These are phyloP conservation scores for Stereum hirsutum DNA, from an alignment of 1,284 basidiomycete species.

Conservation along the genomic window DNA sequence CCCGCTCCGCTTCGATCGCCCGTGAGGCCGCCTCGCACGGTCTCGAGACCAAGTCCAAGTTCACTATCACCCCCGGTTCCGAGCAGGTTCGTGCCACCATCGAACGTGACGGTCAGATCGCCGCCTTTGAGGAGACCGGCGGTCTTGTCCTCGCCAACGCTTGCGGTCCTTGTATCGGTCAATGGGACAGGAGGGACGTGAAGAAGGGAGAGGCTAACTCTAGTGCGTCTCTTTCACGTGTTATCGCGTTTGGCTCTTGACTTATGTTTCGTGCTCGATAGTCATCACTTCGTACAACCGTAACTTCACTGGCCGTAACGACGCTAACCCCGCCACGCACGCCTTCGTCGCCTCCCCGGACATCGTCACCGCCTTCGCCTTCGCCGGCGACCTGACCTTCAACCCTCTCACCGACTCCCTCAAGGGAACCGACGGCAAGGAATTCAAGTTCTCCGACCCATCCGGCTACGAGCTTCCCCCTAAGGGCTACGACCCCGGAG, in stretches of 20 bases:
- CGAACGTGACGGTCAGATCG: slow-evolving; percentile 91
- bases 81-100: slow-evolving; percentile 99
- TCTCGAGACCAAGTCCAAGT: slow-evolving; percentile 85
- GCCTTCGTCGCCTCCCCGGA: slow-evolving; percentile 98
- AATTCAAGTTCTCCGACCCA: slow-evolving; percentile 94
- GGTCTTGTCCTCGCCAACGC: slow-evolving; percentile 97
- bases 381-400: slow-evolving; percentile 91
- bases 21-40: slow-evolving; percentile 84
- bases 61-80: slow-evolving; percentile 97
- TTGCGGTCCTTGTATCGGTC: slow-evolving; percentile 98
- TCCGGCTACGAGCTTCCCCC: slow-evolving; percentile 89
- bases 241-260: neutral
- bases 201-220: slow-evolving; percentile 97
- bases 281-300: slow-evolving; percentile 99
- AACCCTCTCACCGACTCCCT: slow-evolving; percentile 94
- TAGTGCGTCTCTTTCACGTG: slow-evolving; percentile 35
- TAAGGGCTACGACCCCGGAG: slow-evolving; percentile 91
- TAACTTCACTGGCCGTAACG: slow-evolving; percentile 99
- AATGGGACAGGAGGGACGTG: slow-evolving; percentile 96
- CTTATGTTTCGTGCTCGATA: slow-evolving; percentile 16
- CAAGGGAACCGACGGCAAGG: slow-evolving; percentile 87
- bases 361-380: slow-evolving; percentile 95
- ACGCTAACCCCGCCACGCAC: slow-evolving; percentile 98
- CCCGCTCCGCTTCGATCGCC: slow-evolving; percentile 91
- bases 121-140: slow-evolving; percentile 79